phyloP scores from a whole-genome alignment of 1,284 basidiomycete genomes.

The Spongispora temasekensis region DNA sequence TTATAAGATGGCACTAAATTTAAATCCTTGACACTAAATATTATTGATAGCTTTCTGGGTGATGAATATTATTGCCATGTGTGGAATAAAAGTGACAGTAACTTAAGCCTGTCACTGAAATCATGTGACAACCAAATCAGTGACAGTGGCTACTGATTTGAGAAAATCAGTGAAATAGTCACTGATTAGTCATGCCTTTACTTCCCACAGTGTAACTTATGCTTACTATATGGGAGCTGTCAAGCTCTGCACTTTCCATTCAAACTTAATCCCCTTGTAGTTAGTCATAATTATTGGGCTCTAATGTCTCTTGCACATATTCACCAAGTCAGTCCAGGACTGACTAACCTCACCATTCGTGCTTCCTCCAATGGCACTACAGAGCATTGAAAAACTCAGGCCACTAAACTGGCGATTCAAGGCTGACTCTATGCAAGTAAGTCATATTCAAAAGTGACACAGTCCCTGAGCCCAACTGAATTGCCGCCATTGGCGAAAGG shows the following conservation, averaged over 20 bases:
- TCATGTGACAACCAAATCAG: no score
- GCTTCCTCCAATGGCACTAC: background rate
- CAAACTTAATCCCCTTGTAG: background rate
- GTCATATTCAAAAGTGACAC: background rate
- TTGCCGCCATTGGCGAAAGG: background rate
- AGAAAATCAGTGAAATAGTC: no score
- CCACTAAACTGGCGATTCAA: background rate
- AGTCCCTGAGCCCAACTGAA: background rate
- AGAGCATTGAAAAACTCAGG: background rate
- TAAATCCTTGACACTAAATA: no score
- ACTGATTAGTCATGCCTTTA: no score
- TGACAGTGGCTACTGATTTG: no score
- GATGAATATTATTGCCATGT: no score
- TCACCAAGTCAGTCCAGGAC: background rate
- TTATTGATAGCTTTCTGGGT: no score
- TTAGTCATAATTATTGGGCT: background rate
- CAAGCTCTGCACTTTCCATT: background rate
- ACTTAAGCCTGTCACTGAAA: no score
- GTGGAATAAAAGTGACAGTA: no score
- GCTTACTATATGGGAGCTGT: background rate
- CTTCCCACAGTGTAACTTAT: no score
- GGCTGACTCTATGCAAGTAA: background rate
- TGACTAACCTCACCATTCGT: background rate
- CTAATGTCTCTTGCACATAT: background rate
- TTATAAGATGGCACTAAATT: no score